Evolutionary conservation across 2,329 filamentous ascomycete species (phyloP), one percentile per base, ranked within the genome.

Genomic region (Curvularia lunata): DNA sequence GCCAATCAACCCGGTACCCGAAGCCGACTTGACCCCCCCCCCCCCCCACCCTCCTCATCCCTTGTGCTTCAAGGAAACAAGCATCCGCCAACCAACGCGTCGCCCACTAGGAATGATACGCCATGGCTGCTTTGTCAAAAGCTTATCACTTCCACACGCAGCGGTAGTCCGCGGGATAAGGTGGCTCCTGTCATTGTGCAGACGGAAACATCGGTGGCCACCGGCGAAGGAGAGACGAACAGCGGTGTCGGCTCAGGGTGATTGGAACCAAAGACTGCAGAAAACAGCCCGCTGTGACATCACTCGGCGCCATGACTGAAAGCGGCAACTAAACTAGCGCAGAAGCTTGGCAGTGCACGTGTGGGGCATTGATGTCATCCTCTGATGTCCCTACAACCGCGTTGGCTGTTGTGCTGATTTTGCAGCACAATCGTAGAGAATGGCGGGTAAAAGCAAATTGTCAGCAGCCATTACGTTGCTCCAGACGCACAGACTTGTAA

Each of bases 121-220:
- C 56, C 52, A 51, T 54, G 18, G n/a, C 34, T 49, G 38, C 55
- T 58, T 54, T 12, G 38, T 30, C 8, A 32, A 58, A 27, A 58
- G 55, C 55, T 54, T 54, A 54, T 58, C 55, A 54, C 51, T 54
- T 54, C 55, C 55, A 25, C 30, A 40, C 55, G 46, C 27, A 56
- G 54, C 37, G 19, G 12, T 28, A 30, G 16, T 25, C 25, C 4
- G 40, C 10, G 12, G 4, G 19, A 23, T 25, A 3, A 42, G 16
- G 8, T 21, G 40, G 40, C 19, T 21, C 13, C 5, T 25, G 40
- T 32, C 27, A 38, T 7, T 37, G 13, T n/a, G 12, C 5, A n/a
- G 16, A 37, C 45, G 32, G 38, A 41, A 41, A 32, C 28, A 23
- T 27, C 48, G 53, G 48, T 41, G 28, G 41, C 40, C 21, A 28